phyloP scores from a whole-genome alignment of 768 basidiomycete species.

The Tylopilus sp. region DNA sequence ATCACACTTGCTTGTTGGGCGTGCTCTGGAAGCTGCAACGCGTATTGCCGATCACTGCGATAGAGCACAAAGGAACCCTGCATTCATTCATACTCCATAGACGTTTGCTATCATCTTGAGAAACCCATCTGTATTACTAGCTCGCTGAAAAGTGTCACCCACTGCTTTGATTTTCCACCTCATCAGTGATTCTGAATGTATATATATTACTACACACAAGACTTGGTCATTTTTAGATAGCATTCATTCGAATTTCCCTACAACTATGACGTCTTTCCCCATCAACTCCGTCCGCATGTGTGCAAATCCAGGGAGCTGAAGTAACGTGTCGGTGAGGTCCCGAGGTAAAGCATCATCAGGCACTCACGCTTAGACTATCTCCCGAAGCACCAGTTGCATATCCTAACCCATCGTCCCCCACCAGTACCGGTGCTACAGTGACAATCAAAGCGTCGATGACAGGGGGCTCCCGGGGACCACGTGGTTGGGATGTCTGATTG shows the following conservation, averaged over 20 bases:
- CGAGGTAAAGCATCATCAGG: background rate
- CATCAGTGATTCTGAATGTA: background rate
- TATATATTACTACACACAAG: background rate
- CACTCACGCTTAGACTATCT: slow-evolving; percentile 18
- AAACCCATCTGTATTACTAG: slow-evolving; percentile 1
- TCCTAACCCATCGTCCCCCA: slow-evolving; percentile 69
- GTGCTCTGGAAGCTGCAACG: slow-evolving; percentile 52
- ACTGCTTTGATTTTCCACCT: background rate
- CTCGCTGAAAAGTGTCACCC: background rate
- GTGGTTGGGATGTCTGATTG: slow-evolving; percentile 8
- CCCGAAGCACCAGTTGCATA: slow-evolving; percentile 35
- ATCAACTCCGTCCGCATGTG: slow-evolving; percentile 28
- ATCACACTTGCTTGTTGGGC: slow-evolving; percentile 51
- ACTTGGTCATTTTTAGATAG: background rate
- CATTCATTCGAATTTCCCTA: slow-evolving; percentile 21
- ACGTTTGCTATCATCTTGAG: background rate
- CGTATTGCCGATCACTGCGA: slow-evolving; percentile 63
- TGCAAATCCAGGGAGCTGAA: slow-evolving; percentile 24
- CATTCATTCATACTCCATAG: slow-evolving; percentile 34
- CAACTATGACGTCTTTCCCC: slow-evolving; percentile 34
- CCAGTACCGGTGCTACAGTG: slow-evolving; percentile 82
- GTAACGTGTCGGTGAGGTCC: background rate
- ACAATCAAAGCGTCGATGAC: slow-evolving; percentile 74
- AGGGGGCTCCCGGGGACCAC: slow-evolving; percentile 9
- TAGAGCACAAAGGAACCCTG: slow-evolving; percentile 53